Evolutionary conservation across 1,139 yeast species (phyloP).

Genomic region (Debaryomyces subglobosus): DNA sequence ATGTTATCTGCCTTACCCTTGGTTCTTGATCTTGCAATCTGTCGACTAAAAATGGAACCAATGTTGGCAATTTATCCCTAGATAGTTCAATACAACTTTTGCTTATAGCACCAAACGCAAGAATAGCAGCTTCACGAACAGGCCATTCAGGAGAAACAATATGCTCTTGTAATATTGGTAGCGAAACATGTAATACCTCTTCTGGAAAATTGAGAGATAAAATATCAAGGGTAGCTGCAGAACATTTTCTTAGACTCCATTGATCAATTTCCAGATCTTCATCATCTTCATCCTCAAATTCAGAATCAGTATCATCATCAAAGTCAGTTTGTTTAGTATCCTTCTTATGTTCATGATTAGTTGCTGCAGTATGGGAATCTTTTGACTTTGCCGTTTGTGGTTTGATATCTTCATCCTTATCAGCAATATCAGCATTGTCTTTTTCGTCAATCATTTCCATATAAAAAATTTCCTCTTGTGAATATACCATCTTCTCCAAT

Average conservation of each 20-base stretch:
- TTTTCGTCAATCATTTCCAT: constrained; percentile 73
- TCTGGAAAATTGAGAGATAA: constrained; percentile 71
- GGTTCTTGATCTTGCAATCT: constrained; percentile 77
- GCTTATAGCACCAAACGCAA: constrained; percentile 94
- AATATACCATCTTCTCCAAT: constrained; percentile 82
- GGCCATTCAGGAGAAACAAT: constrained; percentile 80
- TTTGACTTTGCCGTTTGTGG: constrained; percentile 76
- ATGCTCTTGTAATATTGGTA: constrained; percentile 76
- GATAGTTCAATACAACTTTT: constrained; percentile 82
- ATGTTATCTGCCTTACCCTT: constrained; percentile 86
- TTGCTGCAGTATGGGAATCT: constrained; percentile 55
- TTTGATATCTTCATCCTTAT: constrained; percentile 82
- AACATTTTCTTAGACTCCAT: constrained; percentile 92
- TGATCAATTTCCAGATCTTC: constrained; percentile 64
- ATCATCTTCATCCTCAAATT: constrained; percentile 66
- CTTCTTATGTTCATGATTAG: constrained; percentile 15
- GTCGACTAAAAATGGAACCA: constrained; percentile 85
- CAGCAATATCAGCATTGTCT: constrained; percentile 69
- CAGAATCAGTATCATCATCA: constrained; percentile 51
- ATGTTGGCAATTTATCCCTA: constrained; percentile 70
- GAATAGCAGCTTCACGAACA: constrained; percentile 86
- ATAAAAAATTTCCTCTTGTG: constrained; percentile 75
- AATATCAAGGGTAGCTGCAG: constrained; percentile 90
- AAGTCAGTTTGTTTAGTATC: constrained; percentile 24
- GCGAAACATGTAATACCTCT: constrained; percentile 64